Percentiles rank a stretch among this genome's conserved stretches.
These are phyloP conservation scores for Actinomucor elegans DNA, from an alignment of 371 early-diverging fungal genomes.

Conservation along the genomic window DNA sequence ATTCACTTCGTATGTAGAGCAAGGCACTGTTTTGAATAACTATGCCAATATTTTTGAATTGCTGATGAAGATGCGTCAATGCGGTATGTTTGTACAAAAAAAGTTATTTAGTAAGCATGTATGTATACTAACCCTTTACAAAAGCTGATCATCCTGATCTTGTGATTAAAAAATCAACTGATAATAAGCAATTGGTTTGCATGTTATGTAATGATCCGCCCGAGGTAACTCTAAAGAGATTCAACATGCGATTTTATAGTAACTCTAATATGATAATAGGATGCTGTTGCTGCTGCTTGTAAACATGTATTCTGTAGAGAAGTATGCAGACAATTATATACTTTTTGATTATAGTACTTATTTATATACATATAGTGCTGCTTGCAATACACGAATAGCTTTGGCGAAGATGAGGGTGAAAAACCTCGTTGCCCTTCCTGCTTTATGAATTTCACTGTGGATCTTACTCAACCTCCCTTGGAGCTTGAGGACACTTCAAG, in stretches of 20 bases:
- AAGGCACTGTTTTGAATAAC: conserved; percentile 89
- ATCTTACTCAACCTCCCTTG: conserved; percentile 72
- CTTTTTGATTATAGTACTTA: not conserved
- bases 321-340: conserved; percentile 24
- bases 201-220: conserved; percentile 84
- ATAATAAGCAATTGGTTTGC: conserved; percentile 72
- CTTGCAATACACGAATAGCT: conserved; percentile 41
- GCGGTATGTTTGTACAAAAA: conserved; percentile 36
- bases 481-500: conserved; percentile 29
- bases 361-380: conserved; percentile 27
- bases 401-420: conserved; percentile 28
- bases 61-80: conserved; percentile 69
- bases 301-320: conserved; percentile 89
- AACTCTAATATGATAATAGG: conserved; percentile 30
- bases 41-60: conserved; percentile 93
- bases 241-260: not conserved
- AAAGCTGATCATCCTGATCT: conserved; percentile 92
- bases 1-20: conserved; percentile 84
- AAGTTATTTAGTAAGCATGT: conserved; percentile 17
- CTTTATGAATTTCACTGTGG: conserved; percentile 77
- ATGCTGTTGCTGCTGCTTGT: conserved; percentile 89
- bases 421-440: conserved; percentile 85
- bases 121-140: not conserved
- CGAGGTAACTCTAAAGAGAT: conserved; percentile 24
- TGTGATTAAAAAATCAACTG: conserved; percentile 57